Evolutionary conservation across 2,329 filamentous ascomycete species (phyloP), one percentile per base, ranked within the genome.

Genomic region (Hyphodiscus sp.): DNA sequence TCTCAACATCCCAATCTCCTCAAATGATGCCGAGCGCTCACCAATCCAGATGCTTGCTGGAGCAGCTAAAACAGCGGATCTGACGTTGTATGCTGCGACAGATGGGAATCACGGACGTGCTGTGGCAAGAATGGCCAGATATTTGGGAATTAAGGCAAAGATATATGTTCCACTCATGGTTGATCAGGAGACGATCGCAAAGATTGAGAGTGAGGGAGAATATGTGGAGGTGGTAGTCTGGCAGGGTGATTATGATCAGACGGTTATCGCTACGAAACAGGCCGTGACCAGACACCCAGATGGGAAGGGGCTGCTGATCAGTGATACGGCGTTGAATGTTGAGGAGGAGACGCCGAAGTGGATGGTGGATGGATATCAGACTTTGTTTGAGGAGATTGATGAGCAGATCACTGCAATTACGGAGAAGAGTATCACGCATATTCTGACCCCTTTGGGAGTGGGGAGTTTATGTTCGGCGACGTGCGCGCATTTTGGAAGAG

Each of bases 41-140:
- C 29, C 18, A 16, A 44, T 29, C 41, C 46, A 33, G 13, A n/a
- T 19, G 29, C 9, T 59, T 1, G 66, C 73, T 0, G 52, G 61
- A 1, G 61, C 58, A 1, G 52, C 62, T 0, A 49, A 60, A 64
- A 0, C 59, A 82, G 19, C 70, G 63, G 0, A 65, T 89, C 0
- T 77, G 84, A 52, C 45, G 19, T 26, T 61, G 10, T 57, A 50
- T 42, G 81, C 86, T 0, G 83, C 83, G 1, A 89, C 86, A 0
- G 87, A 89, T 47, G 89, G 88, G 0, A 92, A 92, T 58, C 86
- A 87, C 73, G 88, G 89, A 0, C 74, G 87, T 1, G 87, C 89
- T 0, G 77, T 90, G 1, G 84, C 86, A 0, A 74, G 79, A 7
- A 89, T 91, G 81, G 85, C 78, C 0, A 72, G 69, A 42, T 73